Percentiles rank a stretch among this genome's conserved stretches.
phyloP scores from a whole-genome alignment of 1,139 yeast genomes.

The Scheffersomyces stambukii region DNA sequence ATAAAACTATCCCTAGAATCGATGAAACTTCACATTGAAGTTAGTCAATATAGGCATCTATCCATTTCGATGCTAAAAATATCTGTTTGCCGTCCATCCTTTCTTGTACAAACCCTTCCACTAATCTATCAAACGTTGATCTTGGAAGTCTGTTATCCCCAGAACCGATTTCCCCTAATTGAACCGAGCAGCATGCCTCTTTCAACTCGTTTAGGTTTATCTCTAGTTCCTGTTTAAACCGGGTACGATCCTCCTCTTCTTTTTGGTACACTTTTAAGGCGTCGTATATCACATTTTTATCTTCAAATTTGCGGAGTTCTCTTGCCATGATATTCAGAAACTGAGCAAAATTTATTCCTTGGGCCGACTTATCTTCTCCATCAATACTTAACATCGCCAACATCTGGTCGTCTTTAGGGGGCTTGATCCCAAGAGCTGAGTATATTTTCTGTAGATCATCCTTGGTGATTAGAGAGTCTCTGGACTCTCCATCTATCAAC shows the following conservation, averaged over 20 bases:
- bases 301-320: conserved; percentile 55
- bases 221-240: conserved; percentile 47
- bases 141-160: conserved; percentile 52
- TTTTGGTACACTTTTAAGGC: conserved; percentile 50
- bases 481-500: conserved; percentile 75
- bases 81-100: conserved; percentile 54
- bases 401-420: conserved; percentile 42
- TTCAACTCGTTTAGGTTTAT: conserved; percentile 51
- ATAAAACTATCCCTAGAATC: too few species aligned
- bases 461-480: conserved; percentile 62
- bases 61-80: conserved; percentile 57
- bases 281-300: conserved; percentile 52
- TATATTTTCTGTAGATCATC: conserved; percentile 59
- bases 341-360: conserved; percentile 63
- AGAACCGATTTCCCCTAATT: conserved; percentile 39
- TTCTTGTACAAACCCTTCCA: conserved; percentile 53
- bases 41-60: conserved; percentile 49
- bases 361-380: conserved; percentile 14
- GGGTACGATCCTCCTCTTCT: conserved; percentile 5
- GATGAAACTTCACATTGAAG: too few species aligned
- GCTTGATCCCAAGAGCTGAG: conserved; percentile 41
- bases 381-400: conserved; percentile 43
- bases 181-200: conserved; percentile 45
- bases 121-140: conserved; percentile 46
- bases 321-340: conserved; percentile 67